Base-by-base conservation (phyloP, 1,284 basidiomycete genomes). In the Puccinia novopanici region DNA sequence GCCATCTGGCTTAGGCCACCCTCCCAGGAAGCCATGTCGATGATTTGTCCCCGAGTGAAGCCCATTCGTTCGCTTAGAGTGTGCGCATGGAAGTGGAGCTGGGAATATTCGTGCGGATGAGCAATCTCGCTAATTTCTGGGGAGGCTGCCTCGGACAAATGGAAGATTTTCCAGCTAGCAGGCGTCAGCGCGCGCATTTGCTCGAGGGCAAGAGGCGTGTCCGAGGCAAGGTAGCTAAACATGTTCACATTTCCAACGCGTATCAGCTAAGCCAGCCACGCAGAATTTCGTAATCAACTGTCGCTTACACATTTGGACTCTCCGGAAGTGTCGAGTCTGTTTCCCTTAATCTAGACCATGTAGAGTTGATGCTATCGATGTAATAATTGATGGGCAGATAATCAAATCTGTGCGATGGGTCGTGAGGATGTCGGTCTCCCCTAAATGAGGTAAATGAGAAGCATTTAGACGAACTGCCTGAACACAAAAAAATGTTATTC, bases 81-180 rank as follows among this genome's bases (percentile, higher is more conserved):
- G 63, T 80, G 78, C 3, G 57, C 61, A 61, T 74, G 70, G 52
- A 80, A 80, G 54, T 74, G 78, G 17, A 50, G 50, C 61, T 80
- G 78, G 15, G 78, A 73, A 34, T 80, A 80, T 68, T 74, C 78
- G 59, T 80, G 78, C 13, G 78, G 78, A 48, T 80, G 78, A 13
- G 78, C 70, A 12, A 80, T 73, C 17, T 15, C 3, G n/a, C 34
- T 67, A 9, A 80, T 54, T 22, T 67, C 42, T 27, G 55, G 37
- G 10, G 70, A 42, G 9, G 6, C 22, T 3, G 78, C 55, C 34
- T 65, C 57, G 13, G 78, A 80, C 34, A 80, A 27, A 34, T 80
- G 78, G 40, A 80, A 80, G 59, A 74, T 30, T 27, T 55, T 63
- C 78, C 78, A 80, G 40, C 22, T 27, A 19, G 24, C 15, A 9